Evolutionary conservation across 805 yeast species (phyloP).

Genomic region (Wickerhamomyces pijperi): DNA sequence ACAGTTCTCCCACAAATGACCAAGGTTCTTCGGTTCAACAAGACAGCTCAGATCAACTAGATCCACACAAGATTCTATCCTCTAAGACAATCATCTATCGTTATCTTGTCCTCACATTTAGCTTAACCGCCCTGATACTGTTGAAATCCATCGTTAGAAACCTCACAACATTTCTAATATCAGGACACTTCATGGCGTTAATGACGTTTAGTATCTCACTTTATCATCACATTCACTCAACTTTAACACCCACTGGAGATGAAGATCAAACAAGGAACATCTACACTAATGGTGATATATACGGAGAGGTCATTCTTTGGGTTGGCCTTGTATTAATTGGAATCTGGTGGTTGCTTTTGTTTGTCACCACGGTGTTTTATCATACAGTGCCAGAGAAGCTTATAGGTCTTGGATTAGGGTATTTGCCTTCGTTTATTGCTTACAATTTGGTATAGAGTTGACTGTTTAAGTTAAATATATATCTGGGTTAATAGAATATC

Average conservation of each 20-base stretch:
- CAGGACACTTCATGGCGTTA: constrained; percentile 10
- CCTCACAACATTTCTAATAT: constrained; percentile 1
- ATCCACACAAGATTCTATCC: too few species aligned
- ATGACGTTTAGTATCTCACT: constrained; percentile 4
- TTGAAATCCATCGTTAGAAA: too few species aligned
- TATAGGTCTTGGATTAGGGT: constrained; percentile 4
- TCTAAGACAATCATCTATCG: too few species aligned
- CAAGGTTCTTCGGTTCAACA: too few species aligned
- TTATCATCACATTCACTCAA: background rate
- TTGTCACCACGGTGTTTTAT: constrained; percentile 8
- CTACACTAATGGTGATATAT: too few species aligned
- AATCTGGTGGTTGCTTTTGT: constrained; percentile 8
- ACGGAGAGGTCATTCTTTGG: too few species aligned
- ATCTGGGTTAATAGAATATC: too few species aligned
- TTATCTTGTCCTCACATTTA: too few species aligned
- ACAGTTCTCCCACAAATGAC: too few species aligned
- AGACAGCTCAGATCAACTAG: too few species aligned
- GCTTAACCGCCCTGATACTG: too few species aligned
- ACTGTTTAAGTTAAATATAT: background rate
- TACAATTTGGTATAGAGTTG: background rate
- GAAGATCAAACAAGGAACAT: background rate
- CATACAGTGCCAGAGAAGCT: constrained; percentile 7
- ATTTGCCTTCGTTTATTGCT: constrained; percentile 1
- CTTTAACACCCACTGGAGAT: constrained; percentile 1
- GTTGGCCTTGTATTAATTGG: background rate